A percentile compares a stretch with the other conserved stretches of the same genome.
Evolutionary conservation across 2,329 filamentous ascomycete genomes (phyloP).

Genomic region (Cladosporium phlei): DNA sequence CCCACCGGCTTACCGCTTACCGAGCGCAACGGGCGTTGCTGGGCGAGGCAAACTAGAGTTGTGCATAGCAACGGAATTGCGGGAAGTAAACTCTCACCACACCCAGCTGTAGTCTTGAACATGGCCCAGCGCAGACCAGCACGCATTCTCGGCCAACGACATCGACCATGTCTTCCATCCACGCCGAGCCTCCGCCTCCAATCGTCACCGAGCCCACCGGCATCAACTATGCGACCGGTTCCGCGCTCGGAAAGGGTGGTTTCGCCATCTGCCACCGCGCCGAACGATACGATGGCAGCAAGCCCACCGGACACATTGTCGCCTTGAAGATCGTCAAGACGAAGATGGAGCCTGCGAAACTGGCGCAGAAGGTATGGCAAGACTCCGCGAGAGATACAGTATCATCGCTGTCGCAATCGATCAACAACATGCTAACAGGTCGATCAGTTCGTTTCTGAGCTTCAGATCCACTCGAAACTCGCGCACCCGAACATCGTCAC

Average conservation of each 20-base stretch:
- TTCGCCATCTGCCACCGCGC: slow-evolving; percentile 79
- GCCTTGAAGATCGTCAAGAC: slow-evolving; percentile 81
- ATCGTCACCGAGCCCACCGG: slow-evolving; percentile 67
- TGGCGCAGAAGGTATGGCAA: slow-evolving; percentile 69
- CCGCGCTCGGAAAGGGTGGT: slow-evolving; percentile 72
- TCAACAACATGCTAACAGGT: slow-evolving; percentile 10
- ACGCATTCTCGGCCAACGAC: slow-evolving; percentile 11
- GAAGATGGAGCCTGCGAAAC: slow-evolving; percentile 70
- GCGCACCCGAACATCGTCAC: slow-evolving; percentile 92
- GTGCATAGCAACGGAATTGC: not conserved
- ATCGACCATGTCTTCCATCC: slow-evolving; percentile 34
- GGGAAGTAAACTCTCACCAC: slow-evolving; percentile 2
- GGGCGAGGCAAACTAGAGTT: no score
- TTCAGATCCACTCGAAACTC: slow-evolving; percentile 98
- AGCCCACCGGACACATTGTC: slow-evolving; percentile 60
- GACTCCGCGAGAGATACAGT: not conserved
- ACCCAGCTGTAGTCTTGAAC: not conserved
- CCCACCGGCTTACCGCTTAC: no score
- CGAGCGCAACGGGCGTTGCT: no score
- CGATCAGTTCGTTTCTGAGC: slow-evolving; percentile 65
- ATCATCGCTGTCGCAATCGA: not conserved
- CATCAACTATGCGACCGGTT: slow-evolving; percentile 68
- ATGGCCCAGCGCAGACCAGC: slow-evolving; percentile 11
- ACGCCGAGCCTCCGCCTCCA: slow-evolving; percentile 48
- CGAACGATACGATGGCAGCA: slow-evolving; percentile 52